Evolutionary conservation across 805 yeast genomes (phyloP).

Genomic region (Kregervanrija pseudodelftensis): DNA sequence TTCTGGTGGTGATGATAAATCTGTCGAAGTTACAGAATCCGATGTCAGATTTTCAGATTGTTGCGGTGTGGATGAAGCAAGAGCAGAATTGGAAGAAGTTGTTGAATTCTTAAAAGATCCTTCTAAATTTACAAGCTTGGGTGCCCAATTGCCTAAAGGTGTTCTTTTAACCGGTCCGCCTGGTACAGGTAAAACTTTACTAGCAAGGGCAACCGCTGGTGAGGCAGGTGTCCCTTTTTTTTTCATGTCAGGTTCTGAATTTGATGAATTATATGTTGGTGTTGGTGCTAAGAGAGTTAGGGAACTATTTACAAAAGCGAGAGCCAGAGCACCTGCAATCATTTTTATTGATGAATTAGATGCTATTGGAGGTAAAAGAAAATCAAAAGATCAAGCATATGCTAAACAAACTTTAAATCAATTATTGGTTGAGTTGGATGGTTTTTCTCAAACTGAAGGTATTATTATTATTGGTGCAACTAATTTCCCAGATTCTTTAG

Average conservation of each 20-base stretch:
- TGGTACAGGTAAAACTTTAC: conserved; percentile 95
- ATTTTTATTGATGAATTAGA: conserved; percentile 96
- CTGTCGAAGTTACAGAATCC: conserved; percentile 77
- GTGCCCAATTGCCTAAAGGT: conserved; percentile 97
- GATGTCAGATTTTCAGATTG: conserved; percentile 89
- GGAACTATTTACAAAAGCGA: conserved; percentile 86
- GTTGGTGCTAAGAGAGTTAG: conserved; percentile 98
- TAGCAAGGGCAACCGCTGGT: conserved; percentile 98
- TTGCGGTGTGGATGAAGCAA: conserved; percentile 97
- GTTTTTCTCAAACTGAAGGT: conserved; percentile 86
- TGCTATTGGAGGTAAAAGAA: conserved; percentile 97
- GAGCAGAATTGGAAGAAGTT: conserved; percentile 93
- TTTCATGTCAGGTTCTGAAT: conserved; percentile 97
- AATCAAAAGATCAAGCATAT: conserved; percentile 96
- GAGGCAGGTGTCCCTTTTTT: conserved; percentile 99
- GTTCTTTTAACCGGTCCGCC: conserved; percentile 96
- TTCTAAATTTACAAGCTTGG: conserved; percentile 88
- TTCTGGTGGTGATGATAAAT: conserved; percentile 65
- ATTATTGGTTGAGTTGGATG: conserved; percentile 91
- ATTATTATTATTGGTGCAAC: conserved; percentile 97
- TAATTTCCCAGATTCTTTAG: conserved; percentile 94
- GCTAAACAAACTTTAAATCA: conserved; percentile 97
- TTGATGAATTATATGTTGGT: conserved; percentile 96
- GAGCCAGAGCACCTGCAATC: conserved; percentile 94
- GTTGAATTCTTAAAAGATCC: conserved; percentile 98